Percentiles rank a stretch among this genome's conserved stretches.
Evolutionary conservation across 2,329 filamentous ascomycete species (phyloP).

Genomic region (Fusarium abutilonis): DNA sequence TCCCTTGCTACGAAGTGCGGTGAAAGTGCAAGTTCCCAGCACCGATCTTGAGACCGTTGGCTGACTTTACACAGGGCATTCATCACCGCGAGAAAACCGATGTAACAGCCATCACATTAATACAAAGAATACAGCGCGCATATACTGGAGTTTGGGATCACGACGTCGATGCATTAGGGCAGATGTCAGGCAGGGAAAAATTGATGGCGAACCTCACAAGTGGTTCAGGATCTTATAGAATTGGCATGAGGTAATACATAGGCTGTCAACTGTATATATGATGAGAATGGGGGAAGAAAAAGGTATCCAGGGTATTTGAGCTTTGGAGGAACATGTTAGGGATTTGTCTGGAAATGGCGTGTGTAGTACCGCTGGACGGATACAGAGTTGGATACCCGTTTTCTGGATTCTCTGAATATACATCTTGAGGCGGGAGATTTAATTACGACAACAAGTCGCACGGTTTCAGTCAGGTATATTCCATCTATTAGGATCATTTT

Average conservation of each 20-base stretch:
- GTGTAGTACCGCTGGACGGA: background rate
- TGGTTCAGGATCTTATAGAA: too few relatives aligned
- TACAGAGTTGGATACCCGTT: background rate
- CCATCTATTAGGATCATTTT: slow-evolving; percentile 13
- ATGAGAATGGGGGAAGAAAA: background rate
- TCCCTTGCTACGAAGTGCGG: slow-evolving; percentile 43
- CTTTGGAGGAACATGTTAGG: too few relatives aligned
- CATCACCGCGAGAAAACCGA: slow-evolving; percentile 48
- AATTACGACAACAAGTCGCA: background rate
- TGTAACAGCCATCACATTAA: slow-evolving; percentile 1
- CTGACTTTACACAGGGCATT: slow-evolving; percentile 43
- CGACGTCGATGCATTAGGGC: slow-evolving; percentile 11
- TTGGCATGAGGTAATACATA: background rate
- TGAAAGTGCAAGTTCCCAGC: slow-evolving; percentile 46
- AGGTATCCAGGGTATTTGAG: background rate
- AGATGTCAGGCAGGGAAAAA: background rate
- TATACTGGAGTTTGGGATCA: slow-evolving; percentile 26
- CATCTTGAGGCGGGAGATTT: background rate
- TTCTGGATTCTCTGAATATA: background rate
- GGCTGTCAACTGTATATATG: background rate
- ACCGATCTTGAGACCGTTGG: rapidly evolving
- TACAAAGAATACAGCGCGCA: slow-evolving; percentile 1
- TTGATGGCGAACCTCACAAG: background rate
- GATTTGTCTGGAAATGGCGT: background rate
- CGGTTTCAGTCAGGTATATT: slow-evolving; percentile 31